Evolutionary conservation across 2,329 filamentous ascomycete species (phyloP).

Genomic region (Pestalotiopsis sp.): DNA sequence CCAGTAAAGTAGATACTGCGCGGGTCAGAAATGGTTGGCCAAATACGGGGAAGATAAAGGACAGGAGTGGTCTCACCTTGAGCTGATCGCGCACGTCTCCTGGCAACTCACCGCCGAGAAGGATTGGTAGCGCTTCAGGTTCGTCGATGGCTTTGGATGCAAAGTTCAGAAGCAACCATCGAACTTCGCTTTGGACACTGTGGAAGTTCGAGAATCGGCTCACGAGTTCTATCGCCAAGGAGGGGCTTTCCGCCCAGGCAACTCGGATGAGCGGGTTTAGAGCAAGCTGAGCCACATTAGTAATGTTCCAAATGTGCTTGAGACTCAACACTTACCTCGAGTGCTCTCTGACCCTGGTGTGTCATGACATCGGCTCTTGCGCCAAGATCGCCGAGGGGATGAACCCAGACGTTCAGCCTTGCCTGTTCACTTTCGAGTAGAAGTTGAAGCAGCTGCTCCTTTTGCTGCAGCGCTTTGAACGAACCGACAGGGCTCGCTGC

Average conservation of each 20-base stretch:
- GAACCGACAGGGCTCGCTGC: slow-evolving; percentile 55
- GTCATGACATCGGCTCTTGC: slow-evolving; percentile 39
- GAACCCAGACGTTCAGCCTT: slow-evolving; percentile 86
- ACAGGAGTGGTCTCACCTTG: slow-evolving; percentile 58
- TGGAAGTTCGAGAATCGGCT: slow-evolving; percentile 74
- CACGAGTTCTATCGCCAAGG: slow-evolving; percentile 83
- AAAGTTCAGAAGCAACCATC: slow-evolving; percentile 78
- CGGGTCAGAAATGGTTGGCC: slow-evolving; percentile 29
- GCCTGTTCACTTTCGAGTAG: slow-evolving; percentile 84
- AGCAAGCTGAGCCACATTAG: slow-evolving; percentile 45
- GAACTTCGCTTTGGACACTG: slow-evolving; percentile 74
- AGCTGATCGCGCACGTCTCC: slow-evolving; percentile 82
- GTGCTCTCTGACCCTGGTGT: slow-evolving; percentile 41
- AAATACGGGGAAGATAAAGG: background rate
- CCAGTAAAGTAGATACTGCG: slow-evolving; percentile 89
- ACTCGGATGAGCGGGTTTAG: slow-evolving; percentile 71
- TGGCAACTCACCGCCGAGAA: slow-evolving; percentile 78
- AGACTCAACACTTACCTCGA: slow-evolving; percentile 38
- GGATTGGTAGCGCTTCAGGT: slow-evolving; percentile 79
- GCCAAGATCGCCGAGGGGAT: slow-evolving; percentile 70
- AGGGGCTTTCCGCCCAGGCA: slow-evolving; percentile 85
- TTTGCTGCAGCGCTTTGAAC: slow-evolving; percentile 70
- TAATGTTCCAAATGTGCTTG: background rate
- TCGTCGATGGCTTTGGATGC: slow-evolving; percentile 82
- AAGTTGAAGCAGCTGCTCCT: slow-evolving; percentile 80